phyloP scores from a whole-genome alignment of 805 yeast species.

The Wickerhamomyces tratensis region DNA sequence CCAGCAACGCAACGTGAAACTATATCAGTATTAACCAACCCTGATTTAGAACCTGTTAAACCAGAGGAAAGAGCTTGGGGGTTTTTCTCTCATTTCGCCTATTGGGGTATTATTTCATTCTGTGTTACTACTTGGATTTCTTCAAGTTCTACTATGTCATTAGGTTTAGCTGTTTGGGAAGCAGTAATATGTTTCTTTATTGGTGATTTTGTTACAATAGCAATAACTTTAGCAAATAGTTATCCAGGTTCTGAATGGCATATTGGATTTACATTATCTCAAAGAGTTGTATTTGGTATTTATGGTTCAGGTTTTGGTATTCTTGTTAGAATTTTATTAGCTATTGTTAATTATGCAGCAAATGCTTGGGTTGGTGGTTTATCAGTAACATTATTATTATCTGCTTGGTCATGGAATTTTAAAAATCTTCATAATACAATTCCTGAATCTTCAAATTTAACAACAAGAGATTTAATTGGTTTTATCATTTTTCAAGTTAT shows the following conservation, averaged over 20 bases:
- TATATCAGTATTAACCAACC: constrained; percentile 20
- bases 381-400: constrained; percentile 26
- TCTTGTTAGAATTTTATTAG: constrained; percentile 29
- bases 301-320: constrained; percentile 33
- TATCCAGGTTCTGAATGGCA: constrained; percentile 39
- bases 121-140: constrained; percentile 36
- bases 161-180: constrained; percentile 36
- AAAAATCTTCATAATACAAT: neutral
- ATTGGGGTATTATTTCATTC: constrained; percentile 36
- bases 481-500: constrained; percentile 28
- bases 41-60: constrained; percentile 19
- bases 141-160: constrained; percentile 32
- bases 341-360: constrained; percentile 39
- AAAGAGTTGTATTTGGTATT: constrained; percentile 37
- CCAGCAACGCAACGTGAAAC: constrained; percentile 22
- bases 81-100: constrained; percentile 28
- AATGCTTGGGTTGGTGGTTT: constrained; percentile 36
- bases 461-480: constrained; percentile 19
- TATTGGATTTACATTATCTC: constrained; percentile 35
- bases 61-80: constrained; percentile 26
- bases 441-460: constrained; percentile 7
- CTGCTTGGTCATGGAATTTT: constrained; percentile 24
- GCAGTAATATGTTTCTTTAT: constrained; percentile 27
- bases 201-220: constrained; percentile 36
- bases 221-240: constrained; percentile 35